Evolutionary conservation across 176 grass and related monocot species (phyloP).

Genomic region (Lolium multiflorum): DNA sequence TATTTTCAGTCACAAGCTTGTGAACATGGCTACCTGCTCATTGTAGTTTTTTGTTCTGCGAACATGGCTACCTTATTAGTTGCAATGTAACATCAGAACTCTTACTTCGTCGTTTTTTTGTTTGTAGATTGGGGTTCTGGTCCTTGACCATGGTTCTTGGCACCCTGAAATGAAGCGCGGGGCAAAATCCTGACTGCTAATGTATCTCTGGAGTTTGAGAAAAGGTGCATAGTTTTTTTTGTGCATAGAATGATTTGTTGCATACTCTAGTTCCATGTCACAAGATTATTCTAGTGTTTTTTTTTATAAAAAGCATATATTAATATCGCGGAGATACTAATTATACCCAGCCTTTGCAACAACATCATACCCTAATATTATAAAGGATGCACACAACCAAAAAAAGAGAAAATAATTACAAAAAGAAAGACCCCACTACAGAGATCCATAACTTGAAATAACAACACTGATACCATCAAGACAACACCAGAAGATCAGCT

Average conservation of each 20-base stretch:
- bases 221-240: slow-evolving; percentile 61
- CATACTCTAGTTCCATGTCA: not conserved
- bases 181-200: slow-evolving; percentile 97
- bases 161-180: slow-evolving; percentile 99
- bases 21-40: not conserved
- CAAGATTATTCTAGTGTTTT: not conserved
- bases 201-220: slow-evolving; percentile 97
- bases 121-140: slow-evolving; percentile 83
- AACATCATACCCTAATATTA: too few species aligned
- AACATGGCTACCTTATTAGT: not conserved
- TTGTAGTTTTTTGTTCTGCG: not conserved
- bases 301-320: too few species aligned
- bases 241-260: not conserved
- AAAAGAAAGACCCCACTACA: too few species aligned
- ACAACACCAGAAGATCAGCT: too few species aligned
- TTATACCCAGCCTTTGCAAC: too few species aligned
- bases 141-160: slow-evolving; percentile 96
- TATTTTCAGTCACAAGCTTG: not conserved
- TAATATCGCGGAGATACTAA: too few species aligned
- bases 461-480: too few species aligned
- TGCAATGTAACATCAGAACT: not conserved
- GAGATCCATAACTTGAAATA: too few species aligned
- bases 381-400: too few species aligned
- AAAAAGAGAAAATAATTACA: too few species aligned
- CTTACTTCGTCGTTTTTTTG: not conserved